These are phyloP conservation scores for Neopestalotiopsis rosae DNA, from an alignment of 2,329 filamentous ascomycete species.

Conservation along the genomic window DNA sequence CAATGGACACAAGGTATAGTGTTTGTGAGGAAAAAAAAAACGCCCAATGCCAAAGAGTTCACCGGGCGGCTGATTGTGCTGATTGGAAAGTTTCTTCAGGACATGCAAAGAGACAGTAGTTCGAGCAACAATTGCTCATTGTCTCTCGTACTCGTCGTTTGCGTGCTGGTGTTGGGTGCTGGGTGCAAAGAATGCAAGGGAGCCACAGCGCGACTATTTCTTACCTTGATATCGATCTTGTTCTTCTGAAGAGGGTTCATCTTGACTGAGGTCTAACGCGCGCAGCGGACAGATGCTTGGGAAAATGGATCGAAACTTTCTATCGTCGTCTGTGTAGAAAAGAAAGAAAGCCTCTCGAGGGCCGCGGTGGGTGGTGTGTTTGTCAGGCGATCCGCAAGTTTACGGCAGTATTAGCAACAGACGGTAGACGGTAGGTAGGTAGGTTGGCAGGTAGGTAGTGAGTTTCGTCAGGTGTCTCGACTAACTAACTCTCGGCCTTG, in stretches of 20 bases:
- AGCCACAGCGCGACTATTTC: conserved; percentile 41
- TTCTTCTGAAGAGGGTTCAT: conserved; percentile 99
- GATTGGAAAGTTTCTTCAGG: neutral
- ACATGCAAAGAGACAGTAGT: neutral
- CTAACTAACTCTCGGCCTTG: neutral
- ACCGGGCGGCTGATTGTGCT: neutral
- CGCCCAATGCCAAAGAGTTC: neutral
- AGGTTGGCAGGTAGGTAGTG: neutral
- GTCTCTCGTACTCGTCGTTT: neutral
- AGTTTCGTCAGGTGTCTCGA: conserved; percentile 10
- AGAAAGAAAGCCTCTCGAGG: neutral
- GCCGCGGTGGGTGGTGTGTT: conserved; percentile 4
- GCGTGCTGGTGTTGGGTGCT: neutral
- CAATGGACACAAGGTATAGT: neutral
- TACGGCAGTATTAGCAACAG: neutral
- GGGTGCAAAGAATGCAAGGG: neutral
- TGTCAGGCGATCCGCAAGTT: conserved; percentile 6
- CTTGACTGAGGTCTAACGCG: conserved; percentile 34
- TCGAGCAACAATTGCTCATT: neutral
- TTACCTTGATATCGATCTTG: conserved; percentile 94
- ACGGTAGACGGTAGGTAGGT: neutral
- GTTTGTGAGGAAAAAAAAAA: neutral
- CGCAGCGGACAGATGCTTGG: neutral
- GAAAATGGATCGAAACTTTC: conserved; percentile 18
- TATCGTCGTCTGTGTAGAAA: conserved; percentile 15